These are phyloP conservation scores for Stereocaulon alpinum DNA, from an alignment of 495 filamentous ascomycete species.

Conservation along the genomic window DNA sequence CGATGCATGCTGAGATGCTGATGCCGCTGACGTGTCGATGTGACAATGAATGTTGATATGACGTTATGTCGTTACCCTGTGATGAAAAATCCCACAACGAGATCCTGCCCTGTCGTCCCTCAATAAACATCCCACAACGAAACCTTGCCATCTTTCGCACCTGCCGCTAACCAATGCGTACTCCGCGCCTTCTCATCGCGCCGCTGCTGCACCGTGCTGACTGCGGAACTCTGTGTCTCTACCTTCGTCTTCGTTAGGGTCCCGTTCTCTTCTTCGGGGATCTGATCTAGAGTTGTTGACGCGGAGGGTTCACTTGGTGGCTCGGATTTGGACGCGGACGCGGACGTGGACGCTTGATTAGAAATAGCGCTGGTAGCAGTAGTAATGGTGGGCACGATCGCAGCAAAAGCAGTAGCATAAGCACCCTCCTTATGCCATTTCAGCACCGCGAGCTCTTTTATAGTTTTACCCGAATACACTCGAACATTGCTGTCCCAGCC, in stretches of 20 bases:
- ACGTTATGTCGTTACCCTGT: too few species aligned
- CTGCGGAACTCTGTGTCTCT: not conserved
- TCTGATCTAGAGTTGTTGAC: not conserved
- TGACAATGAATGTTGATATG: too few species aligned
- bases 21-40: too few species aligned
- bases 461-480: constrained; percentile 68
- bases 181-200: constrained; percentile 52
- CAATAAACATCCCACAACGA: constrained; percentile 94
- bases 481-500: constrained; percentile 81
- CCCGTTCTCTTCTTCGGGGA: not conserved
- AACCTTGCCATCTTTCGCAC: constrained; percentile 92
- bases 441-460: constrained; percentile 85
- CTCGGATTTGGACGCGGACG: too few species aligned
- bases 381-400: constrained; percentile 25
- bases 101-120: too few species aligned
- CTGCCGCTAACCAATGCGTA: constrained; percentile 83
- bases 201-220: constrained; percentile 44
- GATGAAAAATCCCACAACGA: too few species aligned
- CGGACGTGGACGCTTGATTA: not conserved
- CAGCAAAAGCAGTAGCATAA: constrained; percentile 75
- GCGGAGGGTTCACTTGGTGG: not conserved
- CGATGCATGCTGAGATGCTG: too few species aligned
- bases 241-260: not conserved
- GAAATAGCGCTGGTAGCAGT: not conserved
- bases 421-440: constrained; percentile 92